Evolutionary conservation across 441 rosid genomes (phyloP).

Genomic region (Sinapis alba): DNA sequence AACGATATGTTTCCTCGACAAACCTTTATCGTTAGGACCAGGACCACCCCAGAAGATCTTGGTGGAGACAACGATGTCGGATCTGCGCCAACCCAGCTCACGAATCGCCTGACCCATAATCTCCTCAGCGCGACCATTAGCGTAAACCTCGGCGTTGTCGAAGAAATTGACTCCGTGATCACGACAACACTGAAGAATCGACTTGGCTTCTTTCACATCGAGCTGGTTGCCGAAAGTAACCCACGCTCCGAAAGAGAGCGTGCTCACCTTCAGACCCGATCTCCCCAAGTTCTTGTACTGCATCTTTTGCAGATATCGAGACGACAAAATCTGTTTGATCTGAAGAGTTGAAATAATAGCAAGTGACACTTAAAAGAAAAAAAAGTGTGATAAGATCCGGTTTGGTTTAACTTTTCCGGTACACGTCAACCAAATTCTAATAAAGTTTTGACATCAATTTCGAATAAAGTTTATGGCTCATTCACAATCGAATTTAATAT

Average conservation of each 20-base stretch:
- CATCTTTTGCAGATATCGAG: conserved; percentile 40
- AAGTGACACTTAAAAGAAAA: background rate
- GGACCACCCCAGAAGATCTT: conserved; percentile 99
- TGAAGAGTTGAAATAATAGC: background rate
- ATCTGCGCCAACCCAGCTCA: conserved; percentile 93
- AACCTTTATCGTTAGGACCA: conserved; percentile 90
- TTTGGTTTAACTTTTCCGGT: conserved; percentile 24
- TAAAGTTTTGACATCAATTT: background rate
- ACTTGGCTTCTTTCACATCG: conserved; percentile 92
- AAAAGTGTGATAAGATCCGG: conserved; percentile 3
- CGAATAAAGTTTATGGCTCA: background rate
- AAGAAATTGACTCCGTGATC: conserved; percentile 95
- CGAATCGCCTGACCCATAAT: conserved; percentile 98
- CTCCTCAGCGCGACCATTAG: conserved; percentile 95
- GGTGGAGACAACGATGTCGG: conserved; percentile 86
- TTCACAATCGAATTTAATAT: background rate
- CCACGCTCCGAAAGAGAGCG: conserved; percentile 89
- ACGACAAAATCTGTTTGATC: conserved; percentile 22
- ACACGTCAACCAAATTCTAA: background rate
- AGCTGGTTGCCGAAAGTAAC: conserved; percentile 95
- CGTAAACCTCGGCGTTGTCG: conserved; percentile 99
- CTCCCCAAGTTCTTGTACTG: conserved; percentile 85
- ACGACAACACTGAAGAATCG: conserved; percentile 86
- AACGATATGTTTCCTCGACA: conserved; percentile 85
- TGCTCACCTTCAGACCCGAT: conserved; percentile 90